Conservation (phyloP, 2,329 filamentous ascomycete genomes). For the Gnomoniopsis sp. region DNA sequence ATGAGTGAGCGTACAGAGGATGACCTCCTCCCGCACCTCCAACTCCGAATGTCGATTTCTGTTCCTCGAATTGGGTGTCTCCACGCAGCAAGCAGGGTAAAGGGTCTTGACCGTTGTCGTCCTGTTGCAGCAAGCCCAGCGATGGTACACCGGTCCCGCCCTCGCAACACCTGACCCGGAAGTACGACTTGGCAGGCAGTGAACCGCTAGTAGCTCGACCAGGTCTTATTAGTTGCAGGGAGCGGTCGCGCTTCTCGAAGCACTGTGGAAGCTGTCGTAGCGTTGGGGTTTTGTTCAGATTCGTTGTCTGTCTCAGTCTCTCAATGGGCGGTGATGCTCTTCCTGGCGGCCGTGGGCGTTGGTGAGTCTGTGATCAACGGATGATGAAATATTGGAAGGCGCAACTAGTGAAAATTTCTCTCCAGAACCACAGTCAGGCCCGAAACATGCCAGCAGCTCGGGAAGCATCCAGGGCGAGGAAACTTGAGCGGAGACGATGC, state of each 20-base stretch:
- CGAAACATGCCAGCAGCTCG: constrained; percentile 11
- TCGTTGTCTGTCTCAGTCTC: not conserved
- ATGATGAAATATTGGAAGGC: not conserved
- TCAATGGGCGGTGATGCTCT: not conserved
- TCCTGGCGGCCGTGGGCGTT: not conserved
- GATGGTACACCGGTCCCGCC: constrained; percentile 8
- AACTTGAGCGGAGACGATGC: constrained; percentile 16
- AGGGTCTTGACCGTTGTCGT: constrained; percentile 8
- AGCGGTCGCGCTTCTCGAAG: constrained; percentile 1
- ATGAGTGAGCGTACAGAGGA: constrained; percentile 1
- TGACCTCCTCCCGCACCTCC: constrained; percentile 11
- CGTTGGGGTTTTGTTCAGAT: not conserved
- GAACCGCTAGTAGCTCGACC: constrained; percentile 10
- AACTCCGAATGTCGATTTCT: not conserved
- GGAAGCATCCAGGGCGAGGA: constrained; percentile 7
- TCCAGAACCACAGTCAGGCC: not conserved
- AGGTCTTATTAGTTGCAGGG: constrained; percentile 9
- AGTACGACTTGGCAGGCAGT: constrained; percentile 12
- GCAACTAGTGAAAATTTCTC: constrained; percentile 11
- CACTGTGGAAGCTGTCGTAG: not conserved
- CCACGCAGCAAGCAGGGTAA: constrained; percentile 1
- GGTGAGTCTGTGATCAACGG: not conserved
- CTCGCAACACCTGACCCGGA: constrained; percentile 11
- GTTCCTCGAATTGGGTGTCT: constrained; percentile 8
- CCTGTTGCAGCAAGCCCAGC: constrained; percentile 5